Conservation (phyloP, 2,329 filamentous ascomycete species). For the Tolypocladium ophioglossoides region DNA sequence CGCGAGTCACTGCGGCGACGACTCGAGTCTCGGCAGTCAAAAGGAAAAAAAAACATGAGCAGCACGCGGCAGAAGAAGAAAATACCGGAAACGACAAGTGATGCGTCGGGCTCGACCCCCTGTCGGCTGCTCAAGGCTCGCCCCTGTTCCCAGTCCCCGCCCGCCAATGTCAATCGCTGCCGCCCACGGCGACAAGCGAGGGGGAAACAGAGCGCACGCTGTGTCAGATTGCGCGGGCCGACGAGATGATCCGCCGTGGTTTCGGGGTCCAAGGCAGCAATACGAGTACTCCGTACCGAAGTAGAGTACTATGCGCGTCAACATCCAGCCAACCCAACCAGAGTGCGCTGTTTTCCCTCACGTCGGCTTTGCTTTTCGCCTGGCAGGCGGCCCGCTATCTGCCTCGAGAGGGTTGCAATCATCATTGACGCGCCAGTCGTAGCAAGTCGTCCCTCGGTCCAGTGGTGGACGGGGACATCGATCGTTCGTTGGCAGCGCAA, state of each 20-base stretch:
- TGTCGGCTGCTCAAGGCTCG: background rate
- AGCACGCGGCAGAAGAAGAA: background rate
- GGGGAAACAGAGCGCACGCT: background rate
- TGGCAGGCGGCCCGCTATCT: too few relatives aligned
- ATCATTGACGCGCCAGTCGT: background rate
- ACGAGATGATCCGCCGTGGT: conserved; percentile 1
- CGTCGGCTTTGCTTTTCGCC: too few relatives aligned
- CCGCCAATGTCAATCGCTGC: background rate
- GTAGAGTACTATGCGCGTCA: too few relatives aligned
- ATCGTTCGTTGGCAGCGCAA: background rate
- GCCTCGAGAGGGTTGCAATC: background rate
- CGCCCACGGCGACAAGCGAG: background rate
- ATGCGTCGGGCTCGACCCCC: background rate
- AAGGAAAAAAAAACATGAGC: background rate
- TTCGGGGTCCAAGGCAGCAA: background rate
- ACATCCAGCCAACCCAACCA: background rate
- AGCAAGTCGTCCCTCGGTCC: too few relatives aligned
- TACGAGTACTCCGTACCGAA: too few relatives aligned
- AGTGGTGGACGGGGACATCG: too few relatives aligned
- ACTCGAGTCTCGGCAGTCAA: background rate
- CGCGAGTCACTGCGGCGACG: background rate
- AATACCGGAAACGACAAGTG: background rate
- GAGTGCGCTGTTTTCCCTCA: too few relatives aligned
- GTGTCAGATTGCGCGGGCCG: conserved; percentile 2
- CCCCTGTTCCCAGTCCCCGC: background rate